phyloP scores from a whole-genome alignment of 2,329 filamentous ascomycete genomes.

The Periconia sp. region DNA sequence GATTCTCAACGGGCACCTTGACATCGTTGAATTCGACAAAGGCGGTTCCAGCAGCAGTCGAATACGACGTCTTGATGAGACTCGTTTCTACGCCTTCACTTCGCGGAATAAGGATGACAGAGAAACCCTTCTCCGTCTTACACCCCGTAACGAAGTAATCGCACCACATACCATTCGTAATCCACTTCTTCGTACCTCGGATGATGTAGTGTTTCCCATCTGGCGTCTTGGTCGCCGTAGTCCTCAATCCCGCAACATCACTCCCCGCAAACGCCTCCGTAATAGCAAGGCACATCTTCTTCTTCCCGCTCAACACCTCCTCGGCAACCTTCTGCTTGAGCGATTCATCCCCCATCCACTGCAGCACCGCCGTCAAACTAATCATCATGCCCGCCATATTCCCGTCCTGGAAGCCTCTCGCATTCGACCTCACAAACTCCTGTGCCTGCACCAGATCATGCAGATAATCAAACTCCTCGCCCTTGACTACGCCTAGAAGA shows the following conservation, averaged over 20 bases:
- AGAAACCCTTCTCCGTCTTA: slow-evolving; percentile 78
- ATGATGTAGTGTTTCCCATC: slow-evolving; percentile 63
- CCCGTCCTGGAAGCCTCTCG: slow-evolving; percentile 83
- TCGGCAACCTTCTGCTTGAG: slow-evolving; percentile 71
- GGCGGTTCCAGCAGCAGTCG: slow-evolving; percentile 76
- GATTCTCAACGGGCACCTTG: slow-evolving; percentile 79
- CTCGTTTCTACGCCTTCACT: slow-evolving; percentile 78
- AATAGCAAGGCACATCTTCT: slow-evolving; percentile 88
- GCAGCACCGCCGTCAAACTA: slow-evolving; percentile 77
- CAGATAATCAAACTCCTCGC: slow-evolving; percentile 86
- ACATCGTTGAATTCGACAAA: slow-evolving; percentile 86
- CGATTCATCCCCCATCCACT: slow-evolving; percentile 72
- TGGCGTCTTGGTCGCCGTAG: slow-evolving; percentile 64
- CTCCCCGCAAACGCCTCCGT: slow-evolving; percentile 87
- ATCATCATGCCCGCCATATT: slow-evolving; percentile 90
- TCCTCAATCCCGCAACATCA: slow-evolving; percentile 80
- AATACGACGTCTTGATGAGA: slow-evolving; percentile 82
- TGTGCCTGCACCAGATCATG: slow-evolving; percentile 80
- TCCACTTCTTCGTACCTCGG: slow-evolving; percentile 82
- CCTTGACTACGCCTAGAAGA: slow-evolving; percentile 72
- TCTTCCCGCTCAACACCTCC: slow-evolving; percentile 78
- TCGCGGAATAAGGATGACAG: slow-evolving; percentile 76
- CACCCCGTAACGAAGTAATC: slow-evolving; percentile 87
- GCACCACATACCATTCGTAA: slow-evolving; percentile 78
- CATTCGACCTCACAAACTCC: slow-evolving; percentile 73